Evolutionary conservation across 2,329 filamentous ascomycete species (phyloP), one percentile per base, ranked within the genome.

Genomic region (Escovopsis sp.): DNA sequence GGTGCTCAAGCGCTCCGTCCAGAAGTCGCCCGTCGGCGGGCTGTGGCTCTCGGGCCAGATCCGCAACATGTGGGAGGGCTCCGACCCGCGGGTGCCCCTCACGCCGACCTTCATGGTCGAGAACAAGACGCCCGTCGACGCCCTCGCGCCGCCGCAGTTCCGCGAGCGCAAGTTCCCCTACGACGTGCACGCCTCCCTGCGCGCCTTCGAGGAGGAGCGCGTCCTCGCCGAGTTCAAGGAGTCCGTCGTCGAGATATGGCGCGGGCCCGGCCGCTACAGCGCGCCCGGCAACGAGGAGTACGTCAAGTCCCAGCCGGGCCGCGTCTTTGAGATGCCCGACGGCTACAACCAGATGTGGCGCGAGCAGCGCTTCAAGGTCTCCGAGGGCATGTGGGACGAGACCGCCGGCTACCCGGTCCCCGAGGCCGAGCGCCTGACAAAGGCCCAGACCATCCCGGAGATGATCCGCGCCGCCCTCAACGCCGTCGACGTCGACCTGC

Each of bases 191-290:
- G 72, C 76, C 26, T 87, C 84, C 2, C 96, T 88, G 73, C 79
- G 82, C 46, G 68, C 71, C 15, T 80, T 89, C 50, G 81, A 96
- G 63, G 88, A 98, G 67, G 91, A 96, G 61, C 84, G 89, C 42
- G 81, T 94, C 36, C 67, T 98, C 44, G 87, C 85, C 33, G 87
- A 95, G 59, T 98, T 94, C 75, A 98, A 98, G 67, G 93, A 98
- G 65, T 93, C 84, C 15, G 86, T 95, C 12, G 87, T 96, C 26
- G 87, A 95, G 64, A 79, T 89, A 12, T 98, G 91, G 89, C 76
- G 78, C 26, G 85, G 85, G 1, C 85, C 85, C 0, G 80, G 80
- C 45, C 73, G 78, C 47, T 77, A 86, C 53, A 60, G 62, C 36
- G 64, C 61, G 51, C 73, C 65, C 19, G 77, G 80, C 33, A 93